Conservation (phyloP, 495 filamentous ascomycete species). For the Neurospora hispaniola region DNA sequence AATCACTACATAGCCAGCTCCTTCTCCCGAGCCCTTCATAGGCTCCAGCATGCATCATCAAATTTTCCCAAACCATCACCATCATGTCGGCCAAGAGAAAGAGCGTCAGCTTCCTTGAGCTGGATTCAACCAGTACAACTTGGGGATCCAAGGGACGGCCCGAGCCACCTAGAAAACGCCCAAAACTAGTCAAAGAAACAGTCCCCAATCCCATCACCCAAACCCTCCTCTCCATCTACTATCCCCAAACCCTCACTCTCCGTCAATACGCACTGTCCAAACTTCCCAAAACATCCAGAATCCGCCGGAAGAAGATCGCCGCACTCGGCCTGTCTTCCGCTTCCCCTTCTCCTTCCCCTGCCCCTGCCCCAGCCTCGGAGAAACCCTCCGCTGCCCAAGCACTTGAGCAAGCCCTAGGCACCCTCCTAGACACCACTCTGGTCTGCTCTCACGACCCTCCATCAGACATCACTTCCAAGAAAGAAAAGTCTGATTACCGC, state of each 20-base stretch:
- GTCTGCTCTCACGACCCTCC: conserved; percentile 37
- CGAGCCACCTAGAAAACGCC: background rate
- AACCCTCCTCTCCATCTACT: conserved; percentile 66
- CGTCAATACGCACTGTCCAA: conserved; percentile 57
- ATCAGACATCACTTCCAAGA: conserved; percentile 19
- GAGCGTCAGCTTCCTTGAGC: background rate
- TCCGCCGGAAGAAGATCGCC: conserved; percentile 35
- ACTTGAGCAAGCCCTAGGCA: conserved; percentile 30
- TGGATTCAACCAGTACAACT: background rate
- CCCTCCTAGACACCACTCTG: conserved; percentile 57
- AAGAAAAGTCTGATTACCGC: conserved; percentile 28
- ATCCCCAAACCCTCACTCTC: conserved; percentile 54
- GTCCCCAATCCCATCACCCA: conserved; percentile 31
- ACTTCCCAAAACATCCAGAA: conserved; percentile 33
- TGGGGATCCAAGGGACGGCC: background rate
- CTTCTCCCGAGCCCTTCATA: background rate
- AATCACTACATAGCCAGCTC: background rate
- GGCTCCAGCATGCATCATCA: background rate
- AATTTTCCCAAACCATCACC: background rate
- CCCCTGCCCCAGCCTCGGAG: background rate
- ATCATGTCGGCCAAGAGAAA: background rate
- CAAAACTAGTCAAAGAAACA: background rate
- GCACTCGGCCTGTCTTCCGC: conserved; percentile 23
- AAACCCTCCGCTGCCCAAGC: conserved; percentile 17
- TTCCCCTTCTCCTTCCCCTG: background rate